phyloP scores from a whole-genome alignment of 768 basidiomycete genomes.

The Boletus pseudo-olivaceus region DNA sequence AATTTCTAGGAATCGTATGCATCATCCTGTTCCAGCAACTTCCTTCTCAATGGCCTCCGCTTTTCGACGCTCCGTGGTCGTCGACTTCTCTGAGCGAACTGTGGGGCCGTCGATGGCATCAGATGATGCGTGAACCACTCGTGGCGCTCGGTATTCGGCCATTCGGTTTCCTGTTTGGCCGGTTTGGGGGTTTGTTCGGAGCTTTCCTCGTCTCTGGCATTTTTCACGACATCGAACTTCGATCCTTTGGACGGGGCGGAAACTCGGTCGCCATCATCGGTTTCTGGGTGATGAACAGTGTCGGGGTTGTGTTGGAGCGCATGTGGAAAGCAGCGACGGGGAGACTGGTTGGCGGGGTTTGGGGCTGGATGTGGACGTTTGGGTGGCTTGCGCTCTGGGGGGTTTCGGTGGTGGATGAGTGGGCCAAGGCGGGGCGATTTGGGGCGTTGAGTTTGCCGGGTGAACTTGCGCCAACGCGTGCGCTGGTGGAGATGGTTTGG shows the following conservation, averaged over 20 bases:
- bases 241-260: conserved; percentile 49
- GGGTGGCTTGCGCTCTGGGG: conserved; percentile 50
- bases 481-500: conserved; percentile 24
- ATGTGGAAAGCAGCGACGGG: conserved; percentile 43
- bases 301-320: conserved; percentile 50
- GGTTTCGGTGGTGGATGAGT: conserved; percentile 43
- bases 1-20: conserved; percentile 40
- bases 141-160: conserved; percentile 46
- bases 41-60: conserved; percentile 56
- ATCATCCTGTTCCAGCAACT: conserved; percentile 44
- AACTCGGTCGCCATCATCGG: conserved; percentile 40
- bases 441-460: conserved; percentile 9
- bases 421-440: conserved; percentile 18
- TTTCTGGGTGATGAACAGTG: conserved; percentile 54
- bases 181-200: conserved; percentile 48
- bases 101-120: conserved; percentile 67
- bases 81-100: conserved; percentile 55
- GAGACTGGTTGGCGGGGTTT: conserved; percentile 40
- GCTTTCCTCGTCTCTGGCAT: conserved; percentile 56
- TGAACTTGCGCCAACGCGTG: conserved; percentile 4
- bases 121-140: conserved; percentile 55
- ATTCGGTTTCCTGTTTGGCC: conserved; percentile 43
- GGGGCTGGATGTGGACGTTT: conserved; percentile 52
- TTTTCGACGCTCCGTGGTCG: conserved; percentile 54
- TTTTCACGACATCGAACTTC: conserved; percentile 53